phyloP scores from a whole-genome alignment of 192 early-diverging fungal genomes.

The Entomortierella beljakovae region DNA sequence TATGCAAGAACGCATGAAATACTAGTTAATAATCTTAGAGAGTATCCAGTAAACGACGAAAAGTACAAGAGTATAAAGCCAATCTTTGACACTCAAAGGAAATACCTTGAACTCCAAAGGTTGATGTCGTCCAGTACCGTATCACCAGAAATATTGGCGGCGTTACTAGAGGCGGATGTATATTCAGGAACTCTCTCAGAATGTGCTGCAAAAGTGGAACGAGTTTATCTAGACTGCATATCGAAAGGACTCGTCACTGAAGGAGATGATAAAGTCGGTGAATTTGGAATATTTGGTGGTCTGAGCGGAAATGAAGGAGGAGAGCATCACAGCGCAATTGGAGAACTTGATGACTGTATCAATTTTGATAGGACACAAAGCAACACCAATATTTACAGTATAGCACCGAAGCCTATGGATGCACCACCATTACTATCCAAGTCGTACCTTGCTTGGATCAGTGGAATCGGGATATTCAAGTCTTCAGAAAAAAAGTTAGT shows the following conservation, averaged over 20 bases:
- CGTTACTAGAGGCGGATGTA: neutral
- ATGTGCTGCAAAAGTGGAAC: neutral
- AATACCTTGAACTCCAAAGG: neutral
- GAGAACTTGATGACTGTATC: no score
- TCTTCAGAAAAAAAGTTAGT: no score
- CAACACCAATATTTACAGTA: no score
- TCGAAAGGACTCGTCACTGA: neutral
- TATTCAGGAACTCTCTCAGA: neutral
- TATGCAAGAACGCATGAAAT: neutral
- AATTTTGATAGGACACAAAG: no score
- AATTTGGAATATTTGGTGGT: no score
- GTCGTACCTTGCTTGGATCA: no score
- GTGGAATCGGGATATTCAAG: no score
- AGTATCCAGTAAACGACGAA: neutral
- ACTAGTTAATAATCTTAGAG: neutral
- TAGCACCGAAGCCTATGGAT: no score
- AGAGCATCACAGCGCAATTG: no score
- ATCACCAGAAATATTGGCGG: neutral
- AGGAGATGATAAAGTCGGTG: neutral
- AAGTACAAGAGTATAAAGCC: neutral
- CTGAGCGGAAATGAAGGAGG: no score
- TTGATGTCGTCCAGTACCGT: neutral
- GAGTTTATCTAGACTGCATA: neutral
- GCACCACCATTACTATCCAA: no score
- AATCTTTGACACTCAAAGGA: neutral